Evolutionary conservation across 176 grass and related monocot genomes (phyloP).

Genomic region (bread wheat (Triticum aestivum)): IWGSC_CS_RefSeq_v2.1 NC_057813.1:261840193-261840692

Average conservation of each 20-base stretch:
- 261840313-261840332: not conserved
- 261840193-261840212: slow-evolving; percentile 69
- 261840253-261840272: slow-evolving; percentile 81
- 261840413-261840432: not conserved
- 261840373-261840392: not conserved
- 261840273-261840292: slow-evolving; percentile 74
- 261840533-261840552: not conserved
- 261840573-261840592: not conserved
- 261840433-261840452: not conserved
- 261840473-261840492: not conserved
- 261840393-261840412: not conserved
- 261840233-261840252: slow-evolving; percentile 48
- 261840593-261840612: not conserved
- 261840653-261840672: slow-evolving; percentile 83
- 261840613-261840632: not conserved
- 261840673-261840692: slow-evolving; percentile 74
- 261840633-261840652: slow-evolving; percentile 1
- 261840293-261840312: slow-evolving; percentile 29
- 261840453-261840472: not conserved
- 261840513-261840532: not conserved
- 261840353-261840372: not conserved
- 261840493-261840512: not conserved
- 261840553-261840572: not conserved
- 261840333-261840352: not conserved
- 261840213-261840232: slow-evolving; percentile 86